Conservation (phyloP, 108 stramenopile genomes). For the Asterionellopsis glacialis region DNA sequence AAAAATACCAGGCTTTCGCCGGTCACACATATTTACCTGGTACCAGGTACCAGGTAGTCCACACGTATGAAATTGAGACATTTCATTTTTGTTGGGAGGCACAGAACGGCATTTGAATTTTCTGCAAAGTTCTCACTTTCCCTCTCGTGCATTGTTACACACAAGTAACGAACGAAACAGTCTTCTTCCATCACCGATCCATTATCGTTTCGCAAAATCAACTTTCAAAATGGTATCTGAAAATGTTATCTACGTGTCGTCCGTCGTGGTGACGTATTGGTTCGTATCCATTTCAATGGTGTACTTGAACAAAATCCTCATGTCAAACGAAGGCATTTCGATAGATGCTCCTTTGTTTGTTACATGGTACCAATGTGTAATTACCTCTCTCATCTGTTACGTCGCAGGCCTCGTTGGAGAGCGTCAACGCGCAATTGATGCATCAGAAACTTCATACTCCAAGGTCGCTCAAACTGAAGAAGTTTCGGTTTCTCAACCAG, state of each 20-base stretch:
- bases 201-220: no score
- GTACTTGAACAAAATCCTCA: conserved; percentile 90
- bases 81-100: no score
- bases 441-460: conserved; percentile 25
- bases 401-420: conserved; percentile 66
- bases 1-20: no score
- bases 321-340: conserved; percentile 71
- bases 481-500: conserved; percentile 76
- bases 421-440: conserved; percentile 38
- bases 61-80: no score
- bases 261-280: conserved; percentile 54
- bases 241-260: conserved; percentile 28
- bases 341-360: conserved; percentile 92
- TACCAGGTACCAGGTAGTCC: no score
- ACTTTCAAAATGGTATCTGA: neutral
- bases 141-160: no score
- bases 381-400: conserved; percentile 85
- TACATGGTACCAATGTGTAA: conserved; percentile 94
- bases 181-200: no score
- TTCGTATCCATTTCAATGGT: conserved; percentile 77
- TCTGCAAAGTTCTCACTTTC: no score
- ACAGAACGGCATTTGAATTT: no score
- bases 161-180: no score
- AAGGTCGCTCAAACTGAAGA: conserved; percentile 17
- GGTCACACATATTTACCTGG: no score